Evolutionary conservation across 352 stramenopile species (phyloP).

Genomic region (Saprolegnia diclina): DNA sequence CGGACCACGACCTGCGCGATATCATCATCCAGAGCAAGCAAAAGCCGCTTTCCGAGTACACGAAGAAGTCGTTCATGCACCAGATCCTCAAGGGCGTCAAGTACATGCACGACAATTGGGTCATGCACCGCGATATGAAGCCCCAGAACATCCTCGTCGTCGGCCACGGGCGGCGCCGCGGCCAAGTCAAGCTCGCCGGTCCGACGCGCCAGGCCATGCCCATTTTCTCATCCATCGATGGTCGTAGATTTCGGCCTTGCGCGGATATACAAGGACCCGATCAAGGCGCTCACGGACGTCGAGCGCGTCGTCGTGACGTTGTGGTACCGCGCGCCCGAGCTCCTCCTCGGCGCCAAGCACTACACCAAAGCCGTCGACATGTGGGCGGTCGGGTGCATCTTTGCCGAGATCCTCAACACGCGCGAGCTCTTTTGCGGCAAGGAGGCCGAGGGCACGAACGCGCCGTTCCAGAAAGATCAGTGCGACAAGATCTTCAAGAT

Average conservation of each 20-base stretch:
- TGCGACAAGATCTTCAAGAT: slow-evolving; percentile 89
- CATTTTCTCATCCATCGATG: slow-evolving; percentile 13
- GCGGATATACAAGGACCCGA: slow-evolving; percentile 84
- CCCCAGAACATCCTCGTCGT: slow-evolving; percentile 91
- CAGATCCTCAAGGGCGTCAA: slow-evolving; percentile 89
- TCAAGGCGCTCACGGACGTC: slow-evolving; percentile 83
- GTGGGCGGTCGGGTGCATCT: slow-evolving; percentile 95
- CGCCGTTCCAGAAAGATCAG: slow-evolving; percentile 86
- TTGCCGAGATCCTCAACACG: slow-evolving; percentile 89
- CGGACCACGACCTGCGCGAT: slow-evolving; percentile 84
- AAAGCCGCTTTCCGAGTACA: slow-evolving; percentile 86
- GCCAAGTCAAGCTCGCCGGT: slow-evolving; percentile 78
- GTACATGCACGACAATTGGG: slow-evolving; percentile 91
- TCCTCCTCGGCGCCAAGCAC: slow-evolving; percentile 88
- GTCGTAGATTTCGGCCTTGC: slow-evolving; percentile 78
- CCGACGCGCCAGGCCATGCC: neutral
- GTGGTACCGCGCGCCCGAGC: slow-evolving; percentile 93
- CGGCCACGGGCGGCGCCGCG: slow-evolving; percentile 69
- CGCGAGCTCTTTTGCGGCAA: slow-evolving; percentile 84
- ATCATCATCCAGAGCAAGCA: slow-evolving; percentile 85
- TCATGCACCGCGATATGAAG: slow-evolving; percentile 93
- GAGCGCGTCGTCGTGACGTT: slow-evolving; percentile 93
- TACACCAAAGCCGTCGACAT: slow-evolving; percentile 96
- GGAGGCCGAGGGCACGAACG: slow-evolving; percentile 81
- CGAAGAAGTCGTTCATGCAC: slow-evolving; percentile 90